Percentiles rank a stretch among this genome's conserved stretches.
Conservation (phyloP, 2,329 filamentous ascomycete genomes). For the Trichophyton verrucosum region DNA sequence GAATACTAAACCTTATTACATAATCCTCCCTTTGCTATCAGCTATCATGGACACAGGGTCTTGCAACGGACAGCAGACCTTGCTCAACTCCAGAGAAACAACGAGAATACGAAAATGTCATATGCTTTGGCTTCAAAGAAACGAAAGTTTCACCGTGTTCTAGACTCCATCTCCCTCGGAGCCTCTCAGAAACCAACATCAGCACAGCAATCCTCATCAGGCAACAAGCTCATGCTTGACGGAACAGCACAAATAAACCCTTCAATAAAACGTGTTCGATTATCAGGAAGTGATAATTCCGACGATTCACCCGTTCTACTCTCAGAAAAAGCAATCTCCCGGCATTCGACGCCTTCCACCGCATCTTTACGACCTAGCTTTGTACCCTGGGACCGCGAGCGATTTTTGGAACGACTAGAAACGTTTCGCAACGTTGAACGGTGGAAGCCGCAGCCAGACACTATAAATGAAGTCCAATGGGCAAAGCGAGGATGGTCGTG, state of each 20-base stretch:
- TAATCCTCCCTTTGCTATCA: neutral
- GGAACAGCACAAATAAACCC: neutral
- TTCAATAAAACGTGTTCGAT: slow-evolving; percentile 14
- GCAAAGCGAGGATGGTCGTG: slow-evolving; percentile 88
- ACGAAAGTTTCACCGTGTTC: slow-evolving; percentile 36
- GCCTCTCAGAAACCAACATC: slow-evolving; percentile 7
- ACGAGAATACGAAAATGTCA: slow-evolving; percentile 22
- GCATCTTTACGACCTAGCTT: slow-evolving; percentile 51
- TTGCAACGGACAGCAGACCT: neutral
- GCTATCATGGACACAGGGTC: too few relatives aligned
- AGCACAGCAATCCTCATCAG: neutral
- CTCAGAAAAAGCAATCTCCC: neutral
- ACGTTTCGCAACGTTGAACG: slow-evolving; percentile 84
- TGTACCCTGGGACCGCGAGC: slow-evolving; percentile 70
- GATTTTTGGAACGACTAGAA: slow-evolving; percentile 67
- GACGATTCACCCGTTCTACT: slow-evolving; percentile 6
- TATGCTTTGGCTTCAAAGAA: slow-evolving; percentile 37
- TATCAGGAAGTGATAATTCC: slow-evolving; percentile 6
- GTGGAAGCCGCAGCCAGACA: slow-evolving; percentile 86
- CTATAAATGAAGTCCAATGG: slow-evolving; percentile 84
- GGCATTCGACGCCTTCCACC: slow-evolving; percentile 16
- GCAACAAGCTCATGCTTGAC: neutral
- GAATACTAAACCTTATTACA: neutral
- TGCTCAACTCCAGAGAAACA: neutral
- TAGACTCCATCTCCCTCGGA: slow-evolving; percentile 32